phyloP scores from a whole-genome alignment of 2,329 filamentous ascomycete genomes.

The Alternaria triticimaculans region DNA sequence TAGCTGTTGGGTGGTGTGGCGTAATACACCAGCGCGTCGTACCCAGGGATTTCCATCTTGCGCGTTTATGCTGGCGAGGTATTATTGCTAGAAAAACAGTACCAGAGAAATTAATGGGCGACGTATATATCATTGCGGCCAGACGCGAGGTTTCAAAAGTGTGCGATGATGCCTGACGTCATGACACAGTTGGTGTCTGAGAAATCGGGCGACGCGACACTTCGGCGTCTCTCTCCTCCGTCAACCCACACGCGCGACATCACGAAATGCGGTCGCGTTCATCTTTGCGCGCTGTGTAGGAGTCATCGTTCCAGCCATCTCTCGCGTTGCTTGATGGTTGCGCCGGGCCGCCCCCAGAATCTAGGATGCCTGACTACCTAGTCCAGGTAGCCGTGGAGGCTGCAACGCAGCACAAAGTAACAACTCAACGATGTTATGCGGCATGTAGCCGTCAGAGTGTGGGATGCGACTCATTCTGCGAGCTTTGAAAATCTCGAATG shows the following conservation, averaged over 20 bases:
- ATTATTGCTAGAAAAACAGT: not conserved
- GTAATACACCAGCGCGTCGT: slow-evolving; percentile 12
- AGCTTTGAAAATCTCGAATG: not conserved
- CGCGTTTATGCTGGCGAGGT: not conserved
- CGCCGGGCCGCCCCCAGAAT: not conserved
- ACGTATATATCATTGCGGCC: not conserved
- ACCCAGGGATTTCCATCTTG: slow-evolving; percentile 15
- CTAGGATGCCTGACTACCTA: not conserved
- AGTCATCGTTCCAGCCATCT: not conserved
- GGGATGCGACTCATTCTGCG: not conserved
- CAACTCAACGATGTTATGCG: not conserved
- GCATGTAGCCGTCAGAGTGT: not conserved
- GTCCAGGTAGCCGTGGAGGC: not conserved
- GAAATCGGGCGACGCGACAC: slow-evolving; percentile 26
- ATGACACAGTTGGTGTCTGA: slow-evolving; percentile 35
- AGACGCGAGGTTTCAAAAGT: slow-evolving; percentile 8
- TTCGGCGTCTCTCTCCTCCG: not conserved
- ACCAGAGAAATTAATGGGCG: not conserved
- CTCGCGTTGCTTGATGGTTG: not conserved
- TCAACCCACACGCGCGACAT: not conserved
- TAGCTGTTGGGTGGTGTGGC: slow-evolving; percentile 39
- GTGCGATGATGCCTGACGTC: slow-evolving; percentile 35
- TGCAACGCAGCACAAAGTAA: not conserved
- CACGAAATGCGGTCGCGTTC: not conserved
- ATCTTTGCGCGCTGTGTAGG: not conserved